Evolutionary conservation across 129 eudicot genomes (phyloP).

Genomic region (Chrysanthemum lavandulifolium): DNA sequence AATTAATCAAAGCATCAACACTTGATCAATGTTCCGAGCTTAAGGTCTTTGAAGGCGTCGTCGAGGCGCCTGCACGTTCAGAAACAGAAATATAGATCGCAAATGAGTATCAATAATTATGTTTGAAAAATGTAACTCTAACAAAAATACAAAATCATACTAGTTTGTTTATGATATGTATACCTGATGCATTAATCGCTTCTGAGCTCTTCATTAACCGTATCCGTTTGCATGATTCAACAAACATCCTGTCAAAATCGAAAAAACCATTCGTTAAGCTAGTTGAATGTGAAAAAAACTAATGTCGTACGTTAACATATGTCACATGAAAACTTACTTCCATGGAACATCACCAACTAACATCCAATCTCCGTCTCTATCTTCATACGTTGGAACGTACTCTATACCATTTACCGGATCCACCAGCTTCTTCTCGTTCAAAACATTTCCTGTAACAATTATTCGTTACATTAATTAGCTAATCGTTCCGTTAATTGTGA

Average conservation of each 20-base stretch:
- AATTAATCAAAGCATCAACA: too few relatives aligned
- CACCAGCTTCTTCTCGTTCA: constrained; percentile 54
- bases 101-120: background rate
- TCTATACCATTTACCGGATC: constrained; percentile 62
- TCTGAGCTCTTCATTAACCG: constrained; percentile 73
- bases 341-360: constrained; percentile 94
- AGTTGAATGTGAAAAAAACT: background rate
- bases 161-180: background rate
- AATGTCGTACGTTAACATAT: background rate
- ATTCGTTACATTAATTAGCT: background rate
- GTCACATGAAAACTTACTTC: constrained; percentile 54
- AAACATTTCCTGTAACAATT: constrained; percentile 27
- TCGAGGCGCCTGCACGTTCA: too few relatives aligned
- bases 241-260: constrained; percentile 63
- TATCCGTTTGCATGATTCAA: constrained; percentile 76
- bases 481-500: background rate
- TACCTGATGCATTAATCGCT: constrained; percentile 53
- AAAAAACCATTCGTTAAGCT: background rate
- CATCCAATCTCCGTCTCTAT: constrained; percentile 95
- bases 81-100: too few relatives aligned
- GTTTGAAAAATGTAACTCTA: background rate
- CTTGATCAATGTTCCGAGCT: too few relatives aligned
- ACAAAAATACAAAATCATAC: too few relatives aligned
- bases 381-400: constrained; percentile 89
- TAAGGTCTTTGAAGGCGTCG: too few relatives aligned